phyloP scores from a whole-genome alignment of 2,329 filamentous ascomycete genomes.

The Penicillium sp. region DNA sequence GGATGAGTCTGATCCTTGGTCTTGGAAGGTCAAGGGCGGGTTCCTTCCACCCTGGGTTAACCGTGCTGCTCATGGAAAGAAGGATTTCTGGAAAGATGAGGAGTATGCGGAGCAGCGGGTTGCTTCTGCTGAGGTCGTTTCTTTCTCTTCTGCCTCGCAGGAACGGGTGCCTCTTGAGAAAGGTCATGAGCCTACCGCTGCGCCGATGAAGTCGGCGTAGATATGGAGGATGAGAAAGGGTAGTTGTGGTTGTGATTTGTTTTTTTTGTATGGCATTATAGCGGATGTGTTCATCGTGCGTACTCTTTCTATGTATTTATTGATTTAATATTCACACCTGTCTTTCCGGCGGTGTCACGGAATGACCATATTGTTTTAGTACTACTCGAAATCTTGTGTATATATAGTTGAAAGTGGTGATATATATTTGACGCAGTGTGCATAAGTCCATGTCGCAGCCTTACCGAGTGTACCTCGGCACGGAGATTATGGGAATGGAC shows the following conservation, averaged over 20 bases:
- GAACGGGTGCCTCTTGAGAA: slow-evolving; percentile 21
- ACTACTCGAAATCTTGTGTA: background rate
- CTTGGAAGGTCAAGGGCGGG: slow-evolving; percentile 71
- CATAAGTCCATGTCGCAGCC: background rate
- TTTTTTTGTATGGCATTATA: background rate
- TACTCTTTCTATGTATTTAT: background rate
- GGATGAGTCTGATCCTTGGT: slow-evolving; percentile 75
- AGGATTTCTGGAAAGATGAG: slow-evolving; percentile 64
- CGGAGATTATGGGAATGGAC: background rate
- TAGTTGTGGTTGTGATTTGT: background rate
- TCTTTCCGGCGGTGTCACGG: background rate
- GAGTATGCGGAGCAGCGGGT: slow-evolving; percentile 15
- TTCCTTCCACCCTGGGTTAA: slow-evolving; percentile 71
- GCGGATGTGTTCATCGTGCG: background rate
- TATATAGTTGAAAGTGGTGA: background rate
- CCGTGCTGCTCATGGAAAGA: slow-evolving; percentile 64
- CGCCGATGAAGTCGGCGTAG: background rate
- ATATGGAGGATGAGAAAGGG: background rate
- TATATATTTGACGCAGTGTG: background rate
- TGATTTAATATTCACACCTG: background rate
- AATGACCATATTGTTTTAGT: background rate
- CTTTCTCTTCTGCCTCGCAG: slow-evolving; percentile 12
- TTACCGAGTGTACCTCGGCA: background rate
- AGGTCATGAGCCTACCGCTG: background rate
- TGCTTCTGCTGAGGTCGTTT: slow-evolving; percentile 9